Conservation (phyloP, 495 filamentous ascomycete species). For the Annulohypoxylon nitens region DNA sequence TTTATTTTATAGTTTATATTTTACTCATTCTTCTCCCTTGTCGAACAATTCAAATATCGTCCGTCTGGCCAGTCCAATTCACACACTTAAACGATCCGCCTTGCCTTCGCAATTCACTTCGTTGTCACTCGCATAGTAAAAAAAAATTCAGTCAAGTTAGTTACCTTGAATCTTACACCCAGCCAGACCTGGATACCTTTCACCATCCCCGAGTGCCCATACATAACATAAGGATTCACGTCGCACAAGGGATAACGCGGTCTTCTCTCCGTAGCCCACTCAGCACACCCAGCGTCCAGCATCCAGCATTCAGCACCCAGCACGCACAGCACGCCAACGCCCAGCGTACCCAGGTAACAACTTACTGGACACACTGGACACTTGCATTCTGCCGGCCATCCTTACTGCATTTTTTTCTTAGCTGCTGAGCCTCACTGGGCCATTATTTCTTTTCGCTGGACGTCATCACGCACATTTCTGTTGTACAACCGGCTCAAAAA, state of each 20-base stretch:
- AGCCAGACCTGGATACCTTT: background rate
- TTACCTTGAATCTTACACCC: background rate
- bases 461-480: slow-evolving; percentile 44
- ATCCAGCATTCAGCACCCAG: background rate
- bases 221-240: slow-evolving; percentile 41
- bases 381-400: slow-evolving; percentile 26
- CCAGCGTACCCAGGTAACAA: slow-evolving; percentile 32
- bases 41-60: slow-evolving; percentile 21
- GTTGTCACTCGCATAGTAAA: slow-evolving; percentile 21
- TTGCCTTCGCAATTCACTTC: slow-evolving; percentile 6
- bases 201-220: background rate
- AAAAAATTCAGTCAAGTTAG: background rate
- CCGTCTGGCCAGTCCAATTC: slow-evolving; percentile 28
- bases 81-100: slow-evolving; percentile 7
- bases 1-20: slow-evolving; percentile 22
- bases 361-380: slow-evolving; percentile 11
- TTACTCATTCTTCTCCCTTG: slow-evolving; percentile 11
- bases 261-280: slow-evolving; percentile 30
- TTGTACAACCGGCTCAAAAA: slow-evolving; percentile 42
- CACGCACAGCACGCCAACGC: background rate
- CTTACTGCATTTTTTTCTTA: slow-evolving; percentile 5
- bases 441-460: slow-evolving; percentile 16
- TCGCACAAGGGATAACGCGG: slow-evolving; percentile 40
- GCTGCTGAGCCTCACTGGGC: slow-evolving; percentile 47
- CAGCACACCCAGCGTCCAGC: background rate